Percentiles rank a stretch among this genome's conserved stretches.
These are phyloP conservation scores for Silene noctiflora DNA, from an alignment of 179 eudicot species.

Conservation along the genomic window DNA sequence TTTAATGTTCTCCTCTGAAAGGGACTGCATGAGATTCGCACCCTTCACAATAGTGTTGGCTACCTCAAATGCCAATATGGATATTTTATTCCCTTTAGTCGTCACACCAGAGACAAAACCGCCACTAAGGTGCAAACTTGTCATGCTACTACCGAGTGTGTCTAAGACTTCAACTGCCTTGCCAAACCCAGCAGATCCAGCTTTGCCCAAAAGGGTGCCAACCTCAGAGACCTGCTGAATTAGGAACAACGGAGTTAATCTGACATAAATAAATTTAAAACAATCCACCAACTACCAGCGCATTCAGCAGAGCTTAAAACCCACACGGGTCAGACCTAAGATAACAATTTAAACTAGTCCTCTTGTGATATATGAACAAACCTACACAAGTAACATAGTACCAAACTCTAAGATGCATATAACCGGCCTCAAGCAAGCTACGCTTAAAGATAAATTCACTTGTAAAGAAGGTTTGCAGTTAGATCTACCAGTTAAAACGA, in stretches of 20 bases:
- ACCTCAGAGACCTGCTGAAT: constrained; percentile 73
- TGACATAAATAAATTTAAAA: background rate
- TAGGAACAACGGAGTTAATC: background rate
- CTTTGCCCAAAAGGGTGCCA: constrained; percentile 70
- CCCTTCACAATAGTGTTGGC: constrained; percentile 96
- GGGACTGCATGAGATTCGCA: constrained; percentile 87
- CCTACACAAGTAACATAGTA: background rate
- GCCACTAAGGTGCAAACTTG: constrained; percentile 70
- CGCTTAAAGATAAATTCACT: background rate
- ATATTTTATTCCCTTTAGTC: constrained; percentile 62
- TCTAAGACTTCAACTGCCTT: constrained; percentile 96
- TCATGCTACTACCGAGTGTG: constrained; percentile 97
- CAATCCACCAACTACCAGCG: constrained; percentile 12
- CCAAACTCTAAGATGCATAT: too few species aligned
- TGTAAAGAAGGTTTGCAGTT: background rate
- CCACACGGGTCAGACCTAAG: background rate
- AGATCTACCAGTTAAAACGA: too few species aligned
- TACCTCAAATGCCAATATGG: constrained; percentile 90
- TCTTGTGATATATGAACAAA: background rate
- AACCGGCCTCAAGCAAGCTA: background rate
- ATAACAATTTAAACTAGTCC: background rate
- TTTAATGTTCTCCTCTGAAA: constrained; percentile 66
- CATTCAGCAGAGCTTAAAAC: background rate
- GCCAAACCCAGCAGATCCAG: constrained; percentile 62
- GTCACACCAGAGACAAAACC: constrained; percentile 85